Evolutionary conservation across 257 asterid species (phyloP).

Genomic region (Nicotiana tomentosiformis): DNA sequence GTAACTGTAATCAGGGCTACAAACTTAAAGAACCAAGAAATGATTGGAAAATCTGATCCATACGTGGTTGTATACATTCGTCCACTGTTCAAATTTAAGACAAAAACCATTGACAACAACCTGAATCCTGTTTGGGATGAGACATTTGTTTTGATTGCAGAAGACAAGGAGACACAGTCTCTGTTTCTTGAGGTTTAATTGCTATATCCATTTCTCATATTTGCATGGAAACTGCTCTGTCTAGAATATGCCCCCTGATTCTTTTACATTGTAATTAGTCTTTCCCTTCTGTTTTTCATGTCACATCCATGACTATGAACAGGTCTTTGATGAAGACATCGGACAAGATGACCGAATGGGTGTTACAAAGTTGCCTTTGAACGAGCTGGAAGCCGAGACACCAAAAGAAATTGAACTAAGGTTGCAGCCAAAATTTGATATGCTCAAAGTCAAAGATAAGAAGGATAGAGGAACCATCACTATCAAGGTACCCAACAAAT

Average conservation of each 20-base stretch:
- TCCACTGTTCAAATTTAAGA: conserved; percentile 84
- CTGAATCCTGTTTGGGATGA: conserved; percentile 92
- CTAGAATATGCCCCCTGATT: neutral
- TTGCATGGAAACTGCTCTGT: neutral
- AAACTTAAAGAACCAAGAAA: conserved; percentile 83
- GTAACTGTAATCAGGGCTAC: conserved; percentile 59
- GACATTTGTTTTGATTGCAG: conserved; percentile 71
- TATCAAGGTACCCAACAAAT: conserved; percentile 44
- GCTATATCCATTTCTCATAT: neutral
- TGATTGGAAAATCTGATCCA: conserved; percentile 98
- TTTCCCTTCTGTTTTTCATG: neutral
- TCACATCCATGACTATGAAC: conserved; percentile 8
- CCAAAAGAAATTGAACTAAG: conserved; percentile 51
- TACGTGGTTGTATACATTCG: conserved; percentile 68
- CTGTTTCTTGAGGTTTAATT: conserved; percentile 70
- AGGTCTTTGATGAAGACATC: conserved; percentile 84
- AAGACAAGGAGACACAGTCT: conserved; percentile 95
- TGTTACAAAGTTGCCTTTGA: conserved; percentile 54
- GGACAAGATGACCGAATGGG: conserved; percentile 89
- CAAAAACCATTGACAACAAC: conserved; percentile 82
- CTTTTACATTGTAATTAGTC: neutral
- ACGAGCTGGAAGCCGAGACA: conserved; percentile 59
- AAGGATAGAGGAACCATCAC: conserved; percentile 82
- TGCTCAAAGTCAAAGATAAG: conserved; percentile 86
- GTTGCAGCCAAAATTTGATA: conserved; percentile 72